Percentiles rank a stretch among this genome's conserved stretches.
Conservation (phyloP, 768 basidiomycete genomes). For the Hygrophoropsis aurantiaca region DNA sequence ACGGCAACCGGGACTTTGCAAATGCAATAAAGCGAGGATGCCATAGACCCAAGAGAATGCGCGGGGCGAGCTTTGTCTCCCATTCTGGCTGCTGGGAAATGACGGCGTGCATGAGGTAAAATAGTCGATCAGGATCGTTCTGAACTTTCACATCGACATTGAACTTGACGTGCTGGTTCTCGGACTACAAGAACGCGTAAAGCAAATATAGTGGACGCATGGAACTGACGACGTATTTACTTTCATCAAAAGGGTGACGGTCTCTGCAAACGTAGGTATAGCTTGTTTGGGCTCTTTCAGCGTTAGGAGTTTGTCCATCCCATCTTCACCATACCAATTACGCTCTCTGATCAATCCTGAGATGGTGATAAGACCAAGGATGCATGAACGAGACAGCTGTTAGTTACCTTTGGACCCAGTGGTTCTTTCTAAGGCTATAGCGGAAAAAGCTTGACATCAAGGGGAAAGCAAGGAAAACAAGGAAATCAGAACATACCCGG, state of each 20-base stretch:
- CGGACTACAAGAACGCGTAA: slow-evolving; percentile 44
- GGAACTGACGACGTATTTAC: slow-evolving; percentile 36
- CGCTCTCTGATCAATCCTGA: slow-evolving; percentile 68
- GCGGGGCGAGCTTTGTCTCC: slow-evolving; percentile 75
- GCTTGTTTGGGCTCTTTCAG: slow-evolving; percentile 76
- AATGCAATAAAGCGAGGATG: slow-evolving; percentile 85
- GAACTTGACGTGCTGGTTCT: slow-evolving; percentile 73
- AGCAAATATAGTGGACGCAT: slow-evolving; percentile 7
- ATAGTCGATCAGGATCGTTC: slow-evolving; percentile 85
- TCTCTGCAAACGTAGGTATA: slow-evolving; percentile 90
- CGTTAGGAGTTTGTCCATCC: slow-evolving; percentile 80
- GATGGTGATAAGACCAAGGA: slow-evolving; percentile 23
- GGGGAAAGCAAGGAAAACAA: slow-evolving; percentile 23
- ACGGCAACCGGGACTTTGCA: slow-evolving; percentile 76
- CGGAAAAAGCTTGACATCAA: slow-evolving; percentile 19
- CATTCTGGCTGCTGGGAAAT: slow-evolving; percentile 67
- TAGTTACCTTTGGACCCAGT: slow-evolving; percentile 69
- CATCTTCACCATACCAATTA: slow-evolving; percentile 67
- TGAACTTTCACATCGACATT: slow-evolving; percentile 94
- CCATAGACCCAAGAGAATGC: slow-evolving; percentile 85
- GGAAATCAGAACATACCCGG: no score
- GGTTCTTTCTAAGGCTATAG: slow-evolving; percentile 68
- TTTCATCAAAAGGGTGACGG: slow-evolving; percentile 75
- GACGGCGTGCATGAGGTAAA: slow-evolving; percentile 70
- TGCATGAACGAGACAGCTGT: slow-evolving; percentile 16